Conservation (phyloP, 129 eudicot species). For the Sambucus nigra region DNA sequence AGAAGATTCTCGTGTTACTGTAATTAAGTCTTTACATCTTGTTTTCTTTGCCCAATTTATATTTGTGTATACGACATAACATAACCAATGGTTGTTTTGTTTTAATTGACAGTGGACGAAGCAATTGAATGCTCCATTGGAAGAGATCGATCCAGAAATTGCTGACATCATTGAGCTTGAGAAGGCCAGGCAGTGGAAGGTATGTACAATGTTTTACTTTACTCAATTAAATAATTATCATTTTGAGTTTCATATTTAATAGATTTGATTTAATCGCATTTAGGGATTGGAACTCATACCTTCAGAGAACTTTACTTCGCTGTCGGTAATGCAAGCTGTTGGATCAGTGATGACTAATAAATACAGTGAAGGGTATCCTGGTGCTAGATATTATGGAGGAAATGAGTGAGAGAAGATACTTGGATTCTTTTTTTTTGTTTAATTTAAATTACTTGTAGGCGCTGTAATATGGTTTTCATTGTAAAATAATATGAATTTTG, state of each 20-base stretch:
- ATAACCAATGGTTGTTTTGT: background rate
- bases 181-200: constrained; percentile 99
- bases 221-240: background rate
- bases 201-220: constrained; percentile 1
- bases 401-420: constrained; percentile 51
- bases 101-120: constrained; percentile 61
- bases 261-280: too few species aligned
- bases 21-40: constrained; percentile 13
- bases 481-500: background rate
- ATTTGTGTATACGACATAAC: too few species aligned
- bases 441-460: background rate
- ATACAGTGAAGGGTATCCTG: constrained; percentile 99
- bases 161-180: constrained; percentile 89
- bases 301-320: constrained; percentile 85
- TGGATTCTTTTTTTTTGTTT: background rate
- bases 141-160: constrained; percentile 88
- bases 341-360: constrained; percentile 96
- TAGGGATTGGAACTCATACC: constrained; percentile 94
- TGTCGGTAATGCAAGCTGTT: constrained; percentile 97
- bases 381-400: constrained; percentile 97
- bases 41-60: constrained; percentile 1
- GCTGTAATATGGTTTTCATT: background rate
- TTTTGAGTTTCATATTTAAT: background rate
- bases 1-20: constrained; percentile 45
- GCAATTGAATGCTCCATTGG: constrained; percentile 84